A percentile compares a stretch with the other conserved stretches of the same genome.
These are phyloP conservation scores for Phaffomyces antillensis DNA, from an alignment of 805 yeast genomes.

Conservation along the genomic window DNA sequence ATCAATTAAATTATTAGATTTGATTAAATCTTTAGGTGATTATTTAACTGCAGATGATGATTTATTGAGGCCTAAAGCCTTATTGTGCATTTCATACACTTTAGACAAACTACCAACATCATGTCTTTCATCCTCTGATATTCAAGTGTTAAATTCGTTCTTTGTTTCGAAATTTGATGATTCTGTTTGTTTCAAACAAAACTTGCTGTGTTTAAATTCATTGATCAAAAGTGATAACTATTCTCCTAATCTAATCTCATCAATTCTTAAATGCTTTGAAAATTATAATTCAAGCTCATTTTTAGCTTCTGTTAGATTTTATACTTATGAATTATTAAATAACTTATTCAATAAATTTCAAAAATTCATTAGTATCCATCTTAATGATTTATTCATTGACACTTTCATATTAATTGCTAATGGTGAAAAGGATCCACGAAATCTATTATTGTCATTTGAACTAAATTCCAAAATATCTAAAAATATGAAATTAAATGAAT, in stretches of 20 bases:
- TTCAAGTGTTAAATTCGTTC: constrained; percentile 40
- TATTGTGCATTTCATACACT: constrained; percentile 35
- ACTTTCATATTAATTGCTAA: constrained; percentile 62
- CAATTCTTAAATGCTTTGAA: constrained; percentile 31
- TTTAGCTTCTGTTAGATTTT: constrained; percentile 56
- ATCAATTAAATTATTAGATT: constrained; percentile 35
- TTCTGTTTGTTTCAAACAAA: constrained; percentile 41
- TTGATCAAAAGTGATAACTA: constrained; percentile 48
- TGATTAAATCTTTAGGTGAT: constrained; percentile 55
- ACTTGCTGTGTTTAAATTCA: constrained; percentile 46
- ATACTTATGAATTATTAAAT: constrained; percentile 45
- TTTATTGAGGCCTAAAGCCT: constrained; percentile 41
- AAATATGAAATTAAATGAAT: constrained; percentile 30
- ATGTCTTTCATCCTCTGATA: constrained; percentile 31
- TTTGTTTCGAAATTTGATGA: constrained; percentile 64
- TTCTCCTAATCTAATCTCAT: constrained; percentile 26
- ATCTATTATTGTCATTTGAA: constrained; percentile 63
- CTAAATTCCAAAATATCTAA: constrained; percentile 43
- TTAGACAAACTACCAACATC: constrained; percentile 24
- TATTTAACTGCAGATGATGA: constrained; percentile 55
- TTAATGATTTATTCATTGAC: constrained; percentile 38
- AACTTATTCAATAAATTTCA: constrained; percentile 27
- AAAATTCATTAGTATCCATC: constrained; percentile 13
- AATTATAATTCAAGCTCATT: constrained; percentile 49
- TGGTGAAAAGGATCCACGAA: constrained; percentile 94